A percentile compares a stretch with the other conserved stretches of the same genome.
Conservation (phyloP, 495 filamentous ascomycete species). For the Aspergillus bertholletiae region DNA sequence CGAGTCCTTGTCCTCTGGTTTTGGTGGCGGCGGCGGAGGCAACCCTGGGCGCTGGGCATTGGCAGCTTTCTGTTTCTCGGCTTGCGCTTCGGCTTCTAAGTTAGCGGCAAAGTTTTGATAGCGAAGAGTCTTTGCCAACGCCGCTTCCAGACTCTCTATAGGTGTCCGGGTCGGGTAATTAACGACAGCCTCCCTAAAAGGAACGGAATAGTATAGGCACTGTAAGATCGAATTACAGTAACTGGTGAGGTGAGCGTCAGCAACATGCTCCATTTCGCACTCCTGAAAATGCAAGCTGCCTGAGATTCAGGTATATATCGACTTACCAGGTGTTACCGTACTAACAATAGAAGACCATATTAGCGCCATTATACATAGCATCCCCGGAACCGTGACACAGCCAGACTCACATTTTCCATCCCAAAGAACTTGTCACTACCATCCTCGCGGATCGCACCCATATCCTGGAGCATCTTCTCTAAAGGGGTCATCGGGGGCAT, state of each 20-base stretch:
- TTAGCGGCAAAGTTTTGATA: slow-evolving; percentile 41
- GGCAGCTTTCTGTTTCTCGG: slow-evolving; percentile 41
- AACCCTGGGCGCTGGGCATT: slow-evolving; percentile 41
- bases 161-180: slow-evolving; percentile 75
- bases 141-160: slow-evolving; percentile 47
- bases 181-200: slow-evolving; percentile 92
- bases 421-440: slow-evolving; percentile 99
- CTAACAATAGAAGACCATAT: slow-evolving; percentile 40
- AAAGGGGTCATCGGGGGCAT: slow-evolving; percentile 68
- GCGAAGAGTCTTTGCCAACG: slow-evolving; percentile 42
- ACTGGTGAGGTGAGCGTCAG: slow-evolving; percentile 41
- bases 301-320: neutral
- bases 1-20: slow-evolving; percentile 75
- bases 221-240: slow-evolving; percentile 98
- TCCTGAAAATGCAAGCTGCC: neutral
- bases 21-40: slow-evolving; percentile 56
- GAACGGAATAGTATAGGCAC: slow-evolving; percentile 91
- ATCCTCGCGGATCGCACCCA: slow-evolving; percentile 74
- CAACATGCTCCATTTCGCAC: neutral
- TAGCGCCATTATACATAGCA: slow-evolving; percentile 15
- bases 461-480: slow-evolving; percentile 77
- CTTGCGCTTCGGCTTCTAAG: slow-evolving; percentile 39
- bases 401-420: slow-evolving; percentile 82
- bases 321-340: slow-evolving; percentile 95
- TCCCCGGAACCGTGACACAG: neutral